Percentiles rank a stretch among this genome's conserved stretches.
phyloP scores from a whole-genome alignment of 805 yeast species.

The Jamesozyma gamospora region DNA sequence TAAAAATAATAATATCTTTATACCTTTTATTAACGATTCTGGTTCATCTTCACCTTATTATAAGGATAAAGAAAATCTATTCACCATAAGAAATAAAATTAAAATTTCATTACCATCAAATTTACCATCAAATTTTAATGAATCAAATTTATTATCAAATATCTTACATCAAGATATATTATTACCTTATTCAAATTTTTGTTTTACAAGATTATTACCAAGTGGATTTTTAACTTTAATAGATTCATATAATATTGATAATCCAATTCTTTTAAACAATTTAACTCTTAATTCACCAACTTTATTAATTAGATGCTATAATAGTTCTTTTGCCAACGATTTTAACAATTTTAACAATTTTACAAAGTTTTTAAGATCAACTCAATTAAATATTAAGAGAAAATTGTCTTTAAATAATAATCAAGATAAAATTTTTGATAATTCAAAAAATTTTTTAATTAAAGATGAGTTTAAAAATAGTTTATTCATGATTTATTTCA shows the following conservation, averaged over 20 bases:
- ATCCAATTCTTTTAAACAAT: constrained; percentile 2
- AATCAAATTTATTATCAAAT: constrained; percentile 5
- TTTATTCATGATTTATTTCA: constrained; percentile 38
- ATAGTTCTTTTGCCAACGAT: no score
- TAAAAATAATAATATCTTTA: background rate
- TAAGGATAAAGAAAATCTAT: no score
- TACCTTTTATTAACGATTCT: no score
- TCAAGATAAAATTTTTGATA: constrained; percentile 1
- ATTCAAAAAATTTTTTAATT: constrained; percentile 4
- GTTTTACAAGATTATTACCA: constrained; percentile 10
- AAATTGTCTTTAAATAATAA: no score
- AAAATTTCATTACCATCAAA: background rate
- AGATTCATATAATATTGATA: background rate
- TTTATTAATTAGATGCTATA: constrained; percentile 11
- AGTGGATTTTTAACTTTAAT: constrained; percentile 10
- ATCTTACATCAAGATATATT: constrained; percentile 6
- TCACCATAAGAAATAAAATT: no score
- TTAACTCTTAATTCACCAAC: constrained; percentile 14
- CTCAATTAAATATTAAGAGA: no score
- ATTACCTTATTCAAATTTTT: constrained; percentile 7
- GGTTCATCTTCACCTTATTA: no score
- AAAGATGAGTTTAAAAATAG: constrained; percentile 33
- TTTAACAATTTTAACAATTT: no score
- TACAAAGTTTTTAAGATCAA: no score
- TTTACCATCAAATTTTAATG: background rate